Percentiles rank a stretch among this genome's conserved stretches.
Evolutionary conservation across 75 land plant species (phyloP).

Genomic region (Sequoia sempervirens): DNA sequence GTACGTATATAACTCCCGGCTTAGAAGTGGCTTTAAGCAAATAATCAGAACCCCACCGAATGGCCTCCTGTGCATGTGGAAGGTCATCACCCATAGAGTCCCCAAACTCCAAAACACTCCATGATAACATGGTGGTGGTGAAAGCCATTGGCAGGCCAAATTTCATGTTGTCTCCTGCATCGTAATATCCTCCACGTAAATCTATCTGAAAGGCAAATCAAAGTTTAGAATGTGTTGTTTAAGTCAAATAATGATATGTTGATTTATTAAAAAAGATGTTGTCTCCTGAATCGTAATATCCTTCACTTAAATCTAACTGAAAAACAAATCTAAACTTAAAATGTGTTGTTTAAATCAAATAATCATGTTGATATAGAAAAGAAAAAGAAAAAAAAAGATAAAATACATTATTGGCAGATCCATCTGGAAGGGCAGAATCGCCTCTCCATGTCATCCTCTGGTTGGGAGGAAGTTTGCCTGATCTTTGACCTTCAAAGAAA

Average conservation of each 20-base stretch:
- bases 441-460: constrained; percentile 24
- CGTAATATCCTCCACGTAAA: constrained; percentile 85
- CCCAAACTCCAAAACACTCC: constrained; percentile 71
- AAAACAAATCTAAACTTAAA: no score
- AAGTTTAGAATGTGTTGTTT: no score
- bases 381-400: no score
- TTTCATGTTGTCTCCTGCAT: constrained; percentile 93
- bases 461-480: constrained; percentile 5
- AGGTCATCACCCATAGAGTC: constrained; percentile 42
- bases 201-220: constrained; percentile 41
- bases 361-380: no score
- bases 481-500: constrained; percentile 15
- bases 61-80: constrained; percentile 27
- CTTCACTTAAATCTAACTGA: no score
- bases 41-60: constrained; percentile 84
- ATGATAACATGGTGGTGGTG: constrained; percentile 76
- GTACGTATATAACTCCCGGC: constrained; percentile 19
- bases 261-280: no score
- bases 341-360: no score
- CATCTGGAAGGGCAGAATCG: constrained; percentile 23
- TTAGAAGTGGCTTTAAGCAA: constrained; percentile 43
- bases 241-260: no score
- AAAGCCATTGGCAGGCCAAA: constrained; percentile 93
- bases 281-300: no score
- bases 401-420: neutral